Percentiles rank a stretch among this genome's conserved stretches.
Conservation (phyloP, 768 basidiomycete species). For the Xerocomus brunneocitrinus region DNA sequence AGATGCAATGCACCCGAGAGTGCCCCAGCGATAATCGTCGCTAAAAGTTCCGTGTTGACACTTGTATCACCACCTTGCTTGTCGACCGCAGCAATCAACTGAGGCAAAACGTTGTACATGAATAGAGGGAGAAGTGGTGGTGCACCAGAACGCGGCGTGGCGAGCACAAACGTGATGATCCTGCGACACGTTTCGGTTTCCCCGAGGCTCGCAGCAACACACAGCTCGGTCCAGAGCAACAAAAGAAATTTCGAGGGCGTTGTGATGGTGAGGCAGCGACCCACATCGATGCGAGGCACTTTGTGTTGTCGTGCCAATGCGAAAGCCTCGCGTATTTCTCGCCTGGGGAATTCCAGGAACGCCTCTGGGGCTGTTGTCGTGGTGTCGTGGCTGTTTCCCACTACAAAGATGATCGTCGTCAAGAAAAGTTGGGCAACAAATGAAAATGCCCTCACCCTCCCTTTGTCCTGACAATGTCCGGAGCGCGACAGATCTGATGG, state of each 20-base stretch:
- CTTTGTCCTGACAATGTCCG: slow-evolving; percentile 36
- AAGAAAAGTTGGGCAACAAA: background rate
- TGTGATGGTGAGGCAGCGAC: slow-evolving; percentile 55
- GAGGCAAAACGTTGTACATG: slow-evolving; percentile 61
- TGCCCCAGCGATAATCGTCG: slow-evolving; percentile 58
- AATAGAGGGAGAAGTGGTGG: slow-evolving; percentile 75
- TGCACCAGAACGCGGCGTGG: slow-evolving; percentile 49
- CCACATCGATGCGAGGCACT: slow-evolving; percentile 60
- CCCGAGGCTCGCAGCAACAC: slow-evolving; percentile 47
- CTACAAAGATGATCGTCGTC: background rate
- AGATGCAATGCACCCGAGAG: slow-evolving; percentile 65
- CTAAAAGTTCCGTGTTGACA: slow-evolving; percentile 57
- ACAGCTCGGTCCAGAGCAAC: slow-evolving; percentile 65
- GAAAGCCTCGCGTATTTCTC: slow-evolving; percentile 55
- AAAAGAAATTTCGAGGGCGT: slow-evolving; percentile 60
- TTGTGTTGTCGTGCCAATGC: slow-evolving; percentile 56
- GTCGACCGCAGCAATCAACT: slow-evolving; percentile 52
- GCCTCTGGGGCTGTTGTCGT: slow-evolving; percentile 26
- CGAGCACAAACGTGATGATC: slow-evolving; percentile 63
- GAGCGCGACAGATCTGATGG: slow-evolving; percentile 37
- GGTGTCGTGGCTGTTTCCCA: slow-evolving; percentile 18
- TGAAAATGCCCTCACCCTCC: slow-evolving; percentile 31
- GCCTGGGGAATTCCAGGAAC: slow-evolving; percentile 53
- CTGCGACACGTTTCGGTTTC: slow-evolving; percentile 61
- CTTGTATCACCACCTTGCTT: slow-evolving; percentile 48